Evolutionary conservation across 2,329 filamentous ascomycete genomes (phyloP).

Genomic region (Xylariales sp.): DNA sequence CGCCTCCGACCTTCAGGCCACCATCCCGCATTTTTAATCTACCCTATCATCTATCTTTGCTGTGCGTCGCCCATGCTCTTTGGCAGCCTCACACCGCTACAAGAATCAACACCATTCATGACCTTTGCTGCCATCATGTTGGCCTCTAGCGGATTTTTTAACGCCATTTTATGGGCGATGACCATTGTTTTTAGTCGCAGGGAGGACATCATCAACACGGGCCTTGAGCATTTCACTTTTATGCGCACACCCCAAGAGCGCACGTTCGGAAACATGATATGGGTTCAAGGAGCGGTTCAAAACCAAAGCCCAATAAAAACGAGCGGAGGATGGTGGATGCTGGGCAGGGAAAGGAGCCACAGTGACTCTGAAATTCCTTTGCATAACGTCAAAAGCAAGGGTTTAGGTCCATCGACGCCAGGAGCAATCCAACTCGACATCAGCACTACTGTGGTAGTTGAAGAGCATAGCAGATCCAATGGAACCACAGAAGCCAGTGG

Average conservation of each 20-base stretch:
- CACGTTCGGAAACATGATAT: slow-evolving; percentile 10
- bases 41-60: too few species aligned
- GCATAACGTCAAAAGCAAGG: not conserved
- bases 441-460: slow-evolving; percentile 8
- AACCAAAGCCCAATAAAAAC: not conserved
- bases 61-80: too few species aligned
- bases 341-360: slow-evolving; percentile 11
- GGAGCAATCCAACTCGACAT: slow-evolving; percentile 10
- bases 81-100: too few species aligned
- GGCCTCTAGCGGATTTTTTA: too few species aligned
- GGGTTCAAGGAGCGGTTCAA: slow-evolving; percentile 7
- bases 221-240: slow-evolving; percentile 12
- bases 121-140: too few species aligned
- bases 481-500: too few species aligned
- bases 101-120: too few species aligned
- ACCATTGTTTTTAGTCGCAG: slow-evolving; percentile 12
- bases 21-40: too few species aligned
- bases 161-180: too few species aligned
- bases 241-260: slow-evolving; percentile 9
- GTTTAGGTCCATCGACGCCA: not conserved
- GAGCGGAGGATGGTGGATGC: slow-evolving; percentile 2
- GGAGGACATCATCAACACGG: slow-evolving; percentile 10
- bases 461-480: too few species aligned
- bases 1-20: too few species aligned
- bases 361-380: not conserved